Evolutionary conservation across 805 yeast species (phyloP), one percentile per base, ranked within the genome.

Genomic region (Candida broadrunensis): DNA sequence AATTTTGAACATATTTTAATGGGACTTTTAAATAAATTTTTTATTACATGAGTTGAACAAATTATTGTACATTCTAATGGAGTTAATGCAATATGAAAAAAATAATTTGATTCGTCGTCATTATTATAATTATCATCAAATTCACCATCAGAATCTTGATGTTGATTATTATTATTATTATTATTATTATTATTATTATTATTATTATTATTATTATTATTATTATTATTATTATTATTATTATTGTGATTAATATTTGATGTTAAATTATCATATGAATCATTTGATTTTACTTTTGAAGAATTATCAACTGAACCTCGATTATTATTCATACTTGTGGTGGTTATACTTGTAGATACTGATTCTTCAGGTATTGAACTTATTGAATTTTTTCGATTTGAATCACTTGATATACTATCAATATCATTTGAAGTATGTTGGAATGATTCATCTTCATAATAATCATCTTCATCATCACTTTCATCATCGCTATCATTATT

Each of bases 11-110:
- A 60, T 15, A 62, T 44, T 2, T 51, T 39, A 19, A 80, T 57
- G 1, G 77, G 67, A 16, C 66, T 60, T 1, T 48, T 50, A 45
- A 82, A 73, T 12, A 67, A 58, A 17, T 47, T 45, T 1, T 58
- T 48, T 41, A 77, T 66, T n/a, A 69, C 44, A 5, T 49, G 47
- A 2, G 64, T 55, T 1, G 80, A 63, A 44, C 81, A 76, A 47
- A 82, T 80, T 5, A 82, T 60, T 0, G 86, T 80, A 45, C 83
- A 75, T 50, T 81, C 87, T n/a, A 63, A 56, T 0, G 83, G 83
- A 1, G 85, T 78, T 50, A 77, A 75, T 2, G 85, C 82, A 26
- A 82, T 65, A 52, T 79, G 85, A 51, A 79, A 75, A 53, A 82
- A 80, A 37, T 55, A 52, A 24, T 71, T 69, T 38, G 68, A 76